These are phyloP conservation scores for Chrysoporthe deuterocubensis DNA, from an alignment of 2,329 filamentous ascomycete species.

Conservation along the genomic window DNA sequence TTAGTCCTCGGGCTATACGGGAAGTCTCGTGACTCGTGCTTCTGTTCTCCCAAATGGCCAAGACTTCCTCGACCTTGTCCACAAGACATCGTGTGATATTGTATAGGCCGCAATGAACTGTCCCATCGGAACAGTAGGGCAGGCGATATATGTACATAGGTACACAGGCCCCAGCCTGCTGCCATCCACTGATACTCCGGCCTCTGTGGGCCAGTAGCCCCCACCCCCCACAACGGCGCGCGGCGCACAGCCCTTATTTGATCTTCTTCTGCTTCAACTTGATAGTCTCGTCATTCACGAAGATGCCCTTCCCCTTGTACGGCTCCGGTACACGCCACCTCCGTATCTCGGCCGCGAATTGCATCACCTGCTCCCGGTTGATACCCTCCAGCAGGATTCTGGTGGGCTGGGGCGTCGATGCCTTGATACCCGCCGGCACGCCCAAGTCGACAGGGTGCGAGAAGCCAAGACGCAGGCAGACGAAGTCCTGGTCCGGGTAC, in stretches of 20 bases:
- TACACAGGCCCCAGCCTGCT: conserved; percentile 26
- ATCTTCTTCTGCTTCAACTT: conserved; percentile 98
- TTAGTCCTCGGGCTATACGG: neutral
- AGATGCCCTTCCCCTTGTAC: conserved; percentile 99
- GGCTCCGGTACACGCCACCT: conserved; percentile 91
- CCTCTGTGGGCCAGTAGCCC: neutral
- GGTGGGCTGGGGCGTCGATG: conserved; percentile 87
- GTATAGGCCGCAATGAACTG: conserved; percentile 5
- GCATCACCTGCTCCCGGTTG: conserved; percentile 84
- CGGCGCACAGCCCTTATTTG: conserved; percentile 61
- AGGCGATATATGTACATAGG: conserved; percentile 18
- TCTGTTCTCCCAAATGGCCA: neutral
- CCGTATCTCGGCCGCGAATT: conserved; percentile 87
- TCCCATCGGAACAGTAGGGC: neutral
- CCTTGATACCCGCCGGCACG: conserved; percentile 81
- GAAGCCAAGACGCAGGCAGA: conserved; percentile 93
- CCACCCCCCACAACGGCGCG: neutral
- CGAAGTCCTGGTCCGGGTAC: conserved; percentile 84
- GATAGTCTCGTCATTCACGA: conserved; percentile 96
- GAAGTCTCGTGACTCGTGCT: neutral
- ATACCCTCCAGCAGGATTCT: conserved; percentile 87
- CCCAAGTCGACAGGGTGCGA: conserved; percentile 93
- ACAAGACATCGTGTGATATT: conserved; percentile 4
- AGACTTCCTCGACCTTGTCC: neutral
- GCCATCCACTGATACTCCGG: neutral